These are phyloP conservation scores for Nephelium lappaceum DNA, from an alignment of 345 rosid species.

Conservation along the genomic window DNA sequence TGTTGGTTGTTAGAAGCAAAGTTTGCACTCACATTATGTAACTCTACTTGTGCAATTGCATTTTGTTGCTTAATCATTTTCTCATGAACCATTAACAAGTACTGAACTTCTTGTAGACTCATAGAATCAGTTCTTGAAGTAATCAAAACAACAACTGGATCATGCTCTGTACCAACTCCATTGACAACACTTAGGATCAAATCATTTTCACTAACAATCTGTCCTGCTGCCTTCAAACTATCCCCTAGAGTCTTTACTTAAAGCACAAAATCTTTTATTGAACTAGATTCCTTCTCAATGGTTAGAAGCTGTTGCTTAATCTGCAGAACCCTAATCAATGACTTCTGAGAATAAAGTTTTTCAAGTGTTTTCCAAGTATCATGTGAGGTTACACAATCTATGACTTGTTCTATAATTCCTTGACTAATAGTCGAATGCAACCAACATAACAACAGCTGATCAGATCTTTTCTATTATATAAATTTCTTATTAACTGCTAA, in stretches of 20 bases:
- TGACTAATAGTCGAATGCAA: too few species aligned
- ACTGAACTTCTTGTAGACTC: neutral
- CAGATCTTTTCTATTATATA: too few species aligned
- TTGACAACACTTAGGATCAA: neutral
- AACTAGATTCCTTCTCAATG: neutral
- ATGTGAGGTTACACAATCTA: neutral
- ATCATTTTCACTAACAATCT: neutral
- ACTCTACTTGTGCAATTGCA: neutral
- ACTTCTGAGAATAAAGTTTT: neutral
- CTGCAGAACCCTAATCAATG: neutral
- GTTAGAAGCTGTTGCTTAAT: neutral
- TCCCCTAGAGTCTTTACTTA: neutral
- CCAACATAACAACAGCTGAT: too few species aligned
- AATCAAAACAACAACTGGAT: neutral
- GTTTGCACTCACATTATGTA: neutral
- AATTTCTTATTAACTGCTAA: too few species aligned
- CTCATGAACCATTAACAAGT: neutral
- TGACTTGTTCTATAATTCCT: too few species aligned
- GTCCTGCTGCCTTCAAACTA: neutral
- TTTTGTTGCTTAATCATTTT: neutral
- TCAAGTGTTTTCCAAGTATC: neutral
- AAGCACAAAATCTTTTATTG: neutral
- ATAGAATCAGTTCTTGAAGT: neutral
- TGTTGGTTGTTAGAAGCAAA: neutral
- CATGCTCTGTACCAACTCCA: neutral